phyloP scores from a whole-genome alignment of 73 alveolate species.

The Stentor coeruleus region DNA sequence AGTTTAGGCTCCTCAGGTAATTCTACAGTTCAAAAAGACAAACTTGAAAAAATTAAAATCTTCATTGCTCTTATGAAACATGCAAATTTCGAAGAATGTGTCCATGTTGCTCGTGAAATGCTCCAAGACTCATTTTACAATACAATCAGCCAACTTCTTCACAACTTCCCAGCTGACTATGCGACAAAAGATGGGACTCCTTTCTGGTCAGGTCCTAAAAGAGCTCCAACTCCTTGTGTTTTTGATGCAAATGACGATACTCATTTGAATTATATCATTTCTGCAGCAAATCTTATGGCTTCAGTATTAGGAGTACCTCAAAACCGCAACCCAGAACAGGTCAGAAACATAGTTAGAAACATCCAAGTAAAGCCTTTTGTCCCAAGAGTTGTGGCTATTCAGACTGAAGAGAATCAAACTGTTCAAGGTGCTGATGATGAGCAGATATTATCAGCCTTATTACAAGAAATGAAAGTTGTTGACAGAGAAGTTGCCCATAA shows the following conservation, averaged over 20 bases:
- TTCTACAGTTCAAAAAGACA: conserved; percentile 41
- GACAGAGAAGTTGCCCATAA: conserved; percentile 43
- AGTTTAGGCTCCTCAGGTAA: not conserved
- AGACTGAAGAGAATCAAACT: conserved; percentile 18
- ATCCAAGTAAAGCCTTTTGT: conserved; percentile 9
- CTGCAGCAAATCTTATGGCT: conserved; percentile 61
- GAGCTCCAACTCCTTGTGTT: conserved; percentile 91
- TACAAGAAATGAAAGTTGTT: conserved; percentile 53
- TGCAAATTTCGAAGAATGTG: conserved; percentile 39
- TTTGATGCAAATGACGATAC: conserved; percentile 64
- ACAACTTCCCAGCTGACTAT: conserved; percentile 96
- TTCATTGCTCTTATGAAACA: conserved; percentile 45
- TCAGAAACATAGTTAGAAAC: conserved; percentile 25
- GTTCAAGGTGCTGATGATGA: conserved; percentile 78
- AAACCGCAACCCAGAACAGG: conserved; percentile 42
- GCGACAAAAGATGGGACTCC: conserved; percentile 69
- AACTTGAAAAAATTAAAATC: conserved; percentile 51
- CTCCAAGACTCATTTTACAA: conserved; percentile 62
- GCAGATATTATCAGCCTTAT: conserved; percentile 42
- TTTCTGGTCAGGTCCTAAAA: conserved; percentile 99
- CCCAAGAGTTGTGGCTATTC: conserved; percentile 29
- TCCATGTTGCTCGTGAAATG: conserved; percentile 32
- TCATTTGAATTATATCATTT: conserved; percentile 51
- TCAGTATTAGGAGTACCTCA: conserved; percentile 51
- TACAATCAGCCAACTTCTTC: conserved; percentile 77